Conservation (phyloP, 2,329 filamentous ascomycete genomes). For the Xylariaceae sp. region DNA sequence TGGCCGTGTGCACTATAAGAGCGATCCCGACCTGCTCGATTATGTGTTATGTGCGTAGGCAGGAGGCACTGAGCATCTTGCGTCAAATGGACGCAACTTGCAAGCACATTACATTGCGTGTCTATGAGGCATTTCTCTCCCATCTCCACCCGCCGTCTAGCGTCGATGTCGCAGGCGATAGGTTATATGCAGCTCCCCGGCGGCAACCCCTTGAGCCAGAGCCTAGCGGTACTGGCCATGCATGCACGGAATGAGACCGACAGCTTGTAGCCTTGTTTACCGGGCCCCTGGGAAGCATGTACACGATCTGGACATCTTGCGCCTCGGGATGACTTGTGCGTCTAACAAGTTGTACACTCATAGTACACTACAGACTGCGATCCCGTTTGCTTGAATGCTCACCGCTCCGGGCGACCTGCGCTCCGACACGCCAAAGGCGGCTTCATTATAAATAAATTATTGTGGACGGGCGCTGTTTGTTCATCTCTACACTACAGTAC, state of each 20-base stretch:
- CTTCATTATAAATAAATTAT: conserved; percentile 8
- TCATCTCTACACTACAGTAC: not conserved
- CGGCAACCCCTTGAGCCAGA: conserved; percentile 19
- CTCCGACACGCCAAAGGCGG: conserved; percentile 19
- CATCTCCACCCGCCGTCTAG: not conserved
- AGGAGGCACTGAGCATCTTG: too few species aligned
- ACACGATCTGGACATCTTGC: conserved; percentile 4
- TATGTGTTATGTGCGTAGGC: not conserved
- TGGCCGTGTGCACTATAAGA: too few species aligned
- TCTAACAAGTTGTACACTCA: conserved; percentile 22
- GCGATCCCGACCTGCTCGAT: too few species aligned
- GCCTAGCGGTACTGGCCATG: conserved; percentile 15
- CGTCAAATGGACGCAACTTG: too few species aligned
- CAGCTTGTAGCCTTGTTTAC: conserved; percentile 24
- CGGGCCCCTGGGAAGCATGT: conserved; percentile 14
- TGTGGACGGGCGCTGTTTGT: conserved; percentile 9
- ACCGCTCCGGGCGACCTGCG: conserved; percentile 16
- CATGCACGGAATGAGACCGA: conserved; percentile 9
- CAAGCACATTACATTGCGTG: not conserved
- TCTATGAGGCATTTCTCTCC: conserved; percentile 23
- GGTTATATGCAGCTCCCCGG: conserved; percentile 12
- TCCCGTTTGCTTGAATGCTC: conserved; percentile 16
- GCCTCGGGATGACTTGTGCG: conserved; percentile 12
- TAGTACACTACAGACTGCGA: too few species aligned
- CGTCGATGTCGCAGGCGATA: conserved; percentile 13